Evolutionary conservation across 805 yeast species (phyloP).

Genomic region (Yamadazyma ubonensis): DNA sequence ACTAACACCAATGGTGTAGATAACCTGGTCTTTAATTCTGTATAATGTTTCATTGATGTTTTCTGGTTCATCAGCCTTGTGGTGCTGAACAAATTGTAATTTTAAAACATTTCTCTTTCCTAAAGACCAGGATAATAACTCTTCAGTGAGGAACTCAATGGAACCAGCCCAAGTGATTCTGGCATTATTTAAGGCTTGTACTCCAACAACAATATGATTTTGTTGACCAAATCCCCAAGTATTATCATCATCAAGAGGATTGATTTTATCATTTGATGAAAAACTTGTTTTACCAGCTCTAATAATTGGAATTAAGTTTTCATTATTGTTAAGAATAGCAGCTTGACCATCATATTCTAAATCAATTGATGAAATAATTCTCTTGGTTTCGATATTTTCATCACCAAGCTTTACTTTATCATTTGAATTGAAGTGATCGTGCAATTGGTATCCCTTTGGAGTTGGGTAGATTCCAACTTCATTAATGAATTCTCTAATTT

Average conservation of each 20-base stretch:
- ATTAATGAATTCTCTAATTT: constrained; percentile 60
- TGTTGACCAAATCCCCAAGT: constrained; percentile 83
- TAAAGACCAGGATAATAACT: constrained; percentile 63
- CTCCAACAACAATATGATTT: constrained; percentile 69
- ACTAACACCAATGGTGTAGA: constrained; percentile 52
- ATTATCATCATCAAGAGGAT: constrained; percentile 41
- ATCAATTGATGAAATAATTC: constrained; percentile 19
- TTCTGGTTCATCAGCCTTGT: constrained; percentile 48
- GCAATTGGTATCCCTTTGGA: constrained; percentile 63
- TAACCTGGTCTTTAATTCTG: constrained; percentile 71
- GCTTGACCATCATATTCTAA: constrained; percentile 51
- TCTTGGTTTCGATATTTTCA: constrained; percentile 25
- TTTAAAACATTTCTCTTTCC: constrained; percentile 65
- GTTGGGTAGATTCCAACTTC: constrained; percentile 84
- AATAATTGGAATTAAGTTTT: constrained; percentile 67
- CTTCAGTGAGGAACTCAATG: constrained; percentile 44
- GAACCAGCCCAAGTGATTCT: constrained; percentile 84
- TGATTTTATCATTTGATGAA: constrained; percentile 46
- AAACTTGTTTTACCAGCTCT: constrained; percentile 65
- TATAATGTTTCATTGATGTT: constrained; percentile 46
- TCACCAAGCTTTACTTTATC: constrained; percentile 29
- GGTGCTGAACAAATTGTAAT: constrained; percentile 53
- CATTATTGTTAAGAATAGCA: constrained; percentile 69
- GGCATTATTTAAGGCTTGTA: constrained; percentile 78
- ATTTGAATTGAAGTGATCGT: constrained; percentile 59